Evolutionary conservation across 1,284 basidiomycete genomes (phyloP), one percentile per base, ranked within the genome.

Genomic region (Cutaneotrichosporon cavernicola): DNA sequence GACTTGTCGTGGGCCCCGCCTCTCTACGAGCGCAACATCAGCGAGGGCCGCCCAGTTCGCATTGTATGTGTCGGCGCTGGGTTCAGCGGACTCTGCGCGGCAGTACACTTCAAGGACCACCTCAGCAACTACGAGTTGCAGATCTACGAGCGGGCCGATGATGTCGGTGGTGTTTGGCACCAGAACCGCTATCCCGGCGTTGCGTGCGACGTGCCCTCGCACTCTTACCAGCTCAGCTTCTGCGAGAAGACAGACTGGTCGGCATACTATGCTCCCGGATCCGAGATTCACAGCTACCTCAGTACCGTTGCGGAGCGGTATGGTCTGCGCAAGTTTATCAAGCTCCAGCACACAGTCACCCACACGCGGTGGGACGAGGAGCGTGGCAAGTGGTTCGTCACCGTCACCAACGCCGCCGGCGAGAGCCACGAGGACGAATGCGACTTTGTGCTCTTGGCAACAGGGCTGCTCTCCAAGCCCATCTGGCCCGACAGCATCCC

Each of bases 401-500:
- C 38, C 7, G 55, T 77, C 26, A 16, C 34, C 5, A 50, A 63
- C 7, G 46, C 52, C 5, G 60, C 31, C 1, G 70, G 67, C 1
- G n/a, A 58, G 11, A 26, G 7, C 31, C 58, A 63, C 11, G 61
- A 60, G 13, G 75, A 77, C 52, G 46, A 46, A n/a, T 69, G 67
- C 38, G 73, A 78, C 60, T 66, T 77, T 56, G 67, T 78, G 47
- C 65, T 78, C 47, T 75, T 74, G 61, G 75, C 69, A 11, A 68
- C 62, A 2, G 76, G 75, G 2, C 58, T 73, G 4, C 46, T 67
- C 3, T 64, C 63, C 60, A 67, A 63, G 13, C 74, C 73, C 63
- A 68, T 71, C 51, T 76, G 74, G 76, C 64, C 64, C 5, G 53
- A 47, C 22, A 53, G 49, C 34, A 55, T 61, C 34, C 56, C 26